These are phyloP conservation scores for Cenococcum geophilum DNA, from an alignment of 495 filamentous ascomycete species.

Conservation along the genomic window DNA sequence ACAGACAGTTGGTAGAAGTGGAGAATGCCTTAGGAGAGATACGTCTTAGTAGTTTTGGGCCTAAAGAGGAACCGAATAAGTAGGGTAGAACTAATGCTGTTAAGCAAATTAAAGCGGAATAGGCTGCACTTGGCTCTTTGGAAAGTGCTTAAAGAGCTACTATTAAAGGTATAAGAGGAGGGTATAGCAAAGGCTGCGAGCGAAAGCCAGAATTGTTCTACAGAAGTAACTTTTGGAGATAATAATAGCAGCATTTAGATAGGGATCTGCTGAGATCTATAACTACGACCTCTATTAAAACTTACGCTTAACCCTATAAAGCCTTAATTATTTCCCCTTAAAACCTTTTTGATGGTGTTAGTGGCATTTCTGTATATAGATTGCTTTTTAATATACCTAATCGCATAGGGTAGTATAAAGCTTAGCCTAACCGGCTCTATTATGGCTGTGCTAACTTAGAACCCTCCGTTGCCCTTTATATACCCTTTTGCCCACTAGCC, in stretches of 20 bases:
- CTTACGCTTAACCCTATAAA: too few species aligned
- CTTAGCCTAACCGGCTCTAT: too few species aligned
- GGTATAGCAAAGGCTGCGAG: constrained; percentile 19
- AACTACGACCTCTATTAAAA: too few species aligned
- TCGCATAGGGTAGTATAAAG: too few species aligned
- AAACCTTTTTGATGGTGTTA: too few species aligned
- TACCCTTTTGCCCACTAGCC: too few species aligned
- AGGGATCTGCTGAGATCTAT: too few species aligned
- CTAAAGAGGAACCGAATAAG: constrained; percentile 30
- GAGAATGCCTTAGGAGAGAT: constrained; percentile 34
- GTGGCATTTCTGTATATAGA: too few species aligned
- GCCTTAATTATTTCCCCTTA: too few species aligned
- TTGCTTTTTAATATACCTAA: too few species aligned
- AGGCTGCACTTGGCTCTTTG: constrained; percentile 31
- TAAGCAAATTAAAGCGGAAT: constrained; percentile 36
- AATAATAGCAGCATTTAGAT: constrained; percentile 7
- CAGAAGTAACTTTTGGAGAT: constrained; percentile 8
- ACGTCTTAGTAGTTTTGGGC: constrained; percentile 28
- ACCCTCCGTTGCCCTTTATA: too few species aligned
- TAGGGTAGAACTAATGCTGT: constrained; percentile 27
- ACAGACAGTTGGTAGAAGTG: constrained; percentile 32
- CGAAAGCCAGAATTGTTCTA: constrained; percentile 6
- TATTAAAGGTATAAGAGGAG: constrained; percentile 34
- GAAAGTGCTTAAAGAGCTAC: constrained; percentile 36
- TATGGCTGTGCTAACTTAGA: too few species aligned